A percentile compares a stretch with the other conserved stretches of the same genome.
Evolutionary conservation across 2,329 filamentous ascomycete species (phyloP).

Genomic region (Calonectria pseudoturangicola): DNA sequence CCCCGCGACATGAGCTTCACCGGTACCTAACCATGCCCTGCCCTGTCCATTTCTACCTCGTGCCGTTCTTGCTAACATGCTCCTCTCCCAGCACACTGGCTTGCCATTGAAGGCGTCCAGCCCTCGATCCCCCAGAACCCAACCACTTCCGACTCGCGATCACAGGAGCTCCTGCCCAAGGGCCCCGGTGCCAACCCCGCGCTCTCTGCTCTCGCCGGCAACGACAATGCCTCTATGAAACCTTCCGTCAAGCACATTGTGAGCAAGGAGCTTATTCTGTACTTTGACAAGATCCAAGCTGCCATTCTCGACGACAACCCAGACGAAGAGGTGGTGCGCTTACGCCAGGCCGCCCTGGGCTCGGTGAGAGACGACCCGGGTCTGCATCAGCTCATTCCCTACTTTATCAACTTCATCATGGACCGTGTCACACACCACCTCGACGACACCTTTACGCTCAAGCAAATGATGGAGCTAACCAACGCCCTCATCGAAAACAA

Average conservation of each 20-base stretch:
- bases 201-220: slow-evolving; percentile 86
- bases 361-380: slow-evolving; percentile 93
- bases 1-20: slow-evolving; percentile 95
- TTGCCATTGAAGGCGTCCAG: slow-evolving; percentile 97
- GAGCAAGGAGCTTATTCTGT: slow-evolving; percentile 95
- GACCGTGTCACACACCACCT: slow-evolving; percentile 97
- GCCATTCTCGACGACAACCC: slow-evolving; percentile 92
- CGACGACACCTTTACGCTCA: slow-evolving; percentile 91
- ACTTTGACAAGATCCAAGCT: slow-evolving; percentile 95
- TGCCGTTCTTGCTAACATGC: slow-evolving; percentile 40
- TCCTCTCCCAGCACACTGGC: slow-evolving; percentile 85
- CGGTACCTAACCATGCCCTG: slow-evolving; percentile 69
- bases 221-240: slow-evolving; percentile 88
- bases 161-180: slow-evolving; percentile 91
- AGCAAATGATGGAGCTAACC: slow-evolving; percentile 93
- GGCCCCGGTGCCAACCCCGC: slow-evolving; percentile 91
- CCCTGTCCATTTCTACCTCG: neutral
- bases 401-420: slow-evolving; percentile 96
- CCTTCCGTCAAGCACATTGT: slow-evolving; percentile 96
- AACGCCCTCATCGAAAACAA: slow-evolving; percentile 89
- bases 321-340: slow-evolving; percentile 82
- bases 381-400: slow-evolving; percentile 95
- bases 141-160: slow-evolving; percentile 86
- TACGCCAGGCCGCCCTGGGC: slow-evolving; percentile 89
- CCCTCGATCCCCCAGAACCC: slow-evolving; percentile 98